phyloP scores from a whole-genome alignment of 192 early-diverging fungal species.

The Geranomyces michiganensis region DNA sequence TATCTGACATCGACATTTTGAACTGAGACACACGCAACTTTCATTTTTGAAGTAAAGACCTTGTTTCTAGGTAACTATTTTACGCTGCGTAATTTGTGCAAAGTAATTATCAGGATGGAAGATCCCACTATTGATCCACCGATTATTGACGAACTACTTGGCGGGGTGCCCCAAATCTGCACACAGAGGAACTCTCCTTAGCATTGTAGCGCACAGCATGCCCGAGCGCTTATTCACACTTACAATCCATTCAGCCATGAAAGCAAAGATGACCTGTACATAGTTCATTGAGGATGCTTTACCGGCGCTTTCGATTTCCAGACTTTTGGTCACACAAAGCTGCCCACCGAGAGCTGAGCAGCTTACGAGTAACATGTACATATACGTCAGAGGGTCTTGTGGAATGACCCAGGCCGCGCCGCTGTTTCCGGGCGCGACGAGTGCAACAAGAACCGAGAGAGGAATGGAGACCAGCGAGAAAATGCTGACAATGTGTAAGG shows the following conservation, averaged over 20 bases:
- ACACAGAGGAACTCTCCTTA: not conserved
- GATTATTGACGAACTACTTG: constrained; percentile 23
- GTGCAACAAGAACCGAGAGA: not conserved
- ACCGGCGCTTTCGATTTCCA: constrained; percentile 32
- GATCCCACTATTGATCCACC: constrained; percentile 22
- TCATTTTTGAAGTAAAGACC: no score
- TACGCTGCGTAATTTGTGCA: constrained; percentile 15
- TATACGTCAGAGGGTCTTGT: constrained; percentile 27
- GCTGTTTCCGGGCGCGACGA: constrained; percentile 11
- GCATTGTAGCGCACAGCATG: no score
- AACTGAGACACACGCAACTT: no score
- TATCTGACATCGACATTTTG: no score
- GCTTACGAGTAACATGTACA: constrained; percentile 14
- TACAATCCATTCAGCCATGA: constrained; percentile 33
- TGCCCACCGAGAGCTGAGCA: constrained; percentile 29
- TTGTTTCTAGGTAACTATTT: not conserved
- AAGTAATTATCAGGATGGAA: constrained; percentile 28
- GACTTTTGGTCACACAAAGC: constrained; percentile 22
- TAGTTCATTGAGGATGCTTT: constrained; percentile 33
- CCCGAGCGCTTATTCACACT: no score
- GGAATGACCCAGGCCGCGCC: constrained; percentile 17
- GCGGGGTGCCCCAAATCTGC: constrained; percentile 24
- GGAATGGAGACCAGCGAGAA: constrained; percentile 34
- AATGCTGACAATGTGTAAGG: constrained; percentile 24
- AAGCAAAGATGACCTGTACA: constrained; percentile 38